These are phyloP conservation scores for Lycium ferocissimum DNA, from an alignment of 257 asterid genomes.

Conservation along the genomic window DNA sequence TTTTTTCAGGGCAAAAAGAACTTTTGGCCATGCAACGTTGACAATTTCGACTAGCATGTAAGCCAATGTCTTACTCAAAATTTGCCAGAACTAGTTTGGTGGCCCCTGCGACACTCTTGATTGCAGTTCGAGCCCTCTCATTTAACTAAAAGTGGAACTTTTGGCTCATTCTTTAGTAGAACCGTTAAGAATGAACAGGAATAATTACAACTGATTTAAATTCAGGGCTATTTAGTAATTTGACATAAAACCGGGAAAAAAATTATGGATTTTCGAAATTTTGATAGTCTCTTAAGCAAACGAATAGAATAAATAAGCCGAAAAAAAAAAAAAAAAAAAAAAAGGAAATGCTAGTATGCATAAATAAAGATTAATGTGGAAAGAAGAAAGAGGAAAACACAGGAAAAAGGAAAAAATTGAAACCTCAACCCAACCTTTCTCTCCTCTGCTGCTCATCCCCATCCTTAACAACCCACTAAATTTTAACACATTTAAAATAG, in stretches of 20 bases:
- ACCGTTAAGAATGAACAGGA: neutral
- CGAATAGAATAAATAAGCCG: too few relatives aligned
- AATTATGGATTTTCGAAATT: neutral
- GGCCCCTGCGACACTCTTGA: neutral
- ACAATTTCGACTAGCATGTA: neutral
- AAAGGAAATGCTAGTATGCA: neutral
- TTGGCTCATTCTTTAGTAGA: neutral
- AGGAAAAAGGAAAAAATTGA: too few relatives aligned
- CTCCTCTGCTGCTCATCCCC: too few relatives aligned
- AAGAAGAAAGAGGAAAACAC: too few relatives aligned
- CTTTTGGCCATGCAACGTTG: slow-evolving; percentile 4
- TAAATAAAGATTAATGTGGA: too few relatives aligned
- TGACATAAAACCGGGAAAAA: neutral
- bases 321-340: too few relatives aligned
- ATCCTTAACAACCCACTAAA: too few relatives aligned
- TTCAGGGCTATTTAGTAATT: neutral
- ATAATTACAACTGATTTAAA: neutral
- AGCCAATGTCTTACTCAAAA: neutral
- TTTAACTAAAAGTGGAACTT: neutral
- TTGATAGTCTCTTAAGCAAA: too few relatives aligned
- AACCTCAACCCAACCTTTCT: too few relatives aligned
- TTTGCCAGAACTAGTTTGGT: neutral
- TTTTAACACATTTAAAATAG: neutral
- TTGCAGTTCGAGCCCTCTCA: neutral
- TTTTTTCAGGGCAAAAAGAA: neutral